A percentile compares a stretch with the other conserved stretches of the same genome.
These are phyloP conservation scores for Pseudocercospora pini-densiflorae DNA, from an alignment of 2,329 filamentous ascomycete genomes.

Conservation along the genomic window DNA sequence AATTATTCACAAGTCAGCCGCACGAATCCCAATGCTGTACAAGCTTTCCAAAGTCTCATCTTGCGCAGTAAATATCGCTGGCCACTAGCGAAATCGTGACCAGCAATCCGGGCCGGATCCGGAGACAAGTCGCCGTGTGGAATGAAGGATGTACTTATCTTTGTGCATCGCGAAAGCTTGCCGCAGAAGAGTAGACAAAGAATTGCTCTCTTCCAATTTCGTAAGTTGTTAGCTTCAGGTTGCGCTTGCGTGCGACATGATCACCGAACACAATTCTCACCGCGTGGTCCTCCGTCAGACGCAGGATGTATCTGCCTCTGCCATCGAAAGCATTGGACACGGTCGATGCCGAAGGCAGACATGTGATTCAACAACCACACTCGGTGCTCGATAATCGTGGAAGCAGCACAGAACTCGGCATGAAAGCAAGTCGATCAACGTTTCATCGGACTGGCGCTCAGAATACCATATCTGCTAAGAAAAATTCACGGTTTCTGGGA, in stretches of 20 bases:
- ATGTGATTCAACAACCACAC: background rate
- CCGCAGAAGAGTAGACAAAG: background rate
- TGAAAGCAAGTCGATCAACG: background rate
- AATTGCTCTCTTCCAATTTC: background rate
- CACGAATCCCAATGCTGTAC: background rate
- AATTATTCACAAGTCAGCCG: background rate
- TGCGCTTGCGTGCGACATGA: background rate
- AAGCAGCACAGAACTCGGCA: background rate
- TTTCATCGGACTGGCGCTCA: constrained; percentile 4
- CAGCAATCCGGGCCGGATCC: background rate
- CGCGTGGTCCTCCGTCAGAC: background rate
- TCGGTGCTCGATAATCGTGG: background rate
- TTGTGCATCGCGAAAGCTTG: constrained; percentile 9
- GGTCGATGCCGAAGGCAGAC: background rate
- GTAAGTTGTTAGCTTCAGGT: background rate
- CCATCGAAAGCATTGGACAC: background rate
- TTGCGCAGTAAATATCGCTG: background rate
- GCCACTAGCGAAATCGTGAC: background rate
- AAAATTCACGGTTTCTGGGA: background rate
- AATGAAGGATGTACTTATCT: constrained; percentile 1
- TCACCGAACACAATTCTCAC: background rate
- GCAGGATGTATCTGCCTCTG: constrained; percentile 8
- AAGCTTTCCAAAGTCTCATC: background rate
- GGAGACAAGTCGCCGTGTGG: background rate
- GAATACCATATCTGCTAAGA: constrained; percentile 12